phyloP scores from a whole-genome alignment of 148 eudicot genomes.

The Talinum fruticosum region DNA sequence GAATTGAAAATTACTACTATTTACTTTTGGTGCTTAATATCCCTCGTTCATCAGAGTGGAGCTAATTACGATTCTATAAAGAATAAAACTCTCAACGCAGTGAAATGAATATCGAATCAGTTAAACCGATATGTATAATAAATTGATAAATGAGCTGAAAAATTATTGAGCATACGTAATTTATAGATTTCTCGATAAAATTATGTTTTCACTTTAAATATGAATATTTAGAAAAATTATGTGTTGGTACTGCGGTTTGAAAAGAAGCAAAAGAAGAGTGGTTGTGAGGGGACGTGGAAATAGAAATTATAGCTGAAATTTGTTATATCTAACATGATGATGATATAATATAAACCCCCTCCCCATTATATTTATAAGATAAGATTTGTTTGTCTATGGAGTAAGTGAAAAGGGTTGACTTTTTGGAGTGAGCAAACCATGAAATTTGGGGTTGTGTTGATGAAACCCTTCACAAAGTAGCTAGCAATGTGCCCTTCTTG shows the following conservation, averaged over 20 bases:
- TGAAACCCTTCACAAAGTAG: not conserved
- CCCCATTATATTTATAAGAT: not conserved
- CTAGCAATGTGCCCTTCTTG: not conserved
- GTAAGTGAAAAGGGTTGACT: slow-evolving; percentile 33
- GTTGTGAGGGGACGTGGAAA: slow-evolving; percentile 34
- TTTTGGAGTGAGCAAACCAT: slow-evolving; percentile 6
- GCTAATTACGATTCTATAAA: too few relatives aligned
- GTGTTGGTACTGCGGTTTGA: slow-evolving; percentile 14
- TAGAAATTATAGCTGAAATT: slow-evolving; percentile 18
- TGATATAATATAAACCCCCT: not conserved
- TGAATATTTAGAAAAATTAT: too few relatives aligned
- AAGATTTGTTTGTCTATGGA: slow-evolving; percentile 12
- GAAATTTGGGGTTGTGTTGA: not conserved
- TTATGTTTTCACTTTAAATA: too few relatives aligned
- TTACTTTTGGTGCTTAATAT: too few relatives aligned
- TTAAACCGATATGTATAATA: too few relatives aligned
- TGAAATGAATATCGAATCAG: too few relatives aligned
- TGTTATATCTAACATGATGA: slow-evolving; percentile 24
- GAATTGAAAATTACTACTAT: too few relatives aligned
- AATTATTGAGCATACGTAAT: not conserved
- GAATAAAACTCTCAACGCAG: too few relatives aligned
- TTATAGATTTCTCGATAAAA: not conserved
- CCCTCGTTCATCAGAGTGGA: too few relatives aligned
- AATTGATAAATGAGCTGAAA: too few relatives aligned
- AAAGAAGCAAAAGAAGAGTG: slow-evolving; percentile 24